Conservation (phyloP, 768 basidiomycete species). For the Boletus tomentosulus region DNA sequence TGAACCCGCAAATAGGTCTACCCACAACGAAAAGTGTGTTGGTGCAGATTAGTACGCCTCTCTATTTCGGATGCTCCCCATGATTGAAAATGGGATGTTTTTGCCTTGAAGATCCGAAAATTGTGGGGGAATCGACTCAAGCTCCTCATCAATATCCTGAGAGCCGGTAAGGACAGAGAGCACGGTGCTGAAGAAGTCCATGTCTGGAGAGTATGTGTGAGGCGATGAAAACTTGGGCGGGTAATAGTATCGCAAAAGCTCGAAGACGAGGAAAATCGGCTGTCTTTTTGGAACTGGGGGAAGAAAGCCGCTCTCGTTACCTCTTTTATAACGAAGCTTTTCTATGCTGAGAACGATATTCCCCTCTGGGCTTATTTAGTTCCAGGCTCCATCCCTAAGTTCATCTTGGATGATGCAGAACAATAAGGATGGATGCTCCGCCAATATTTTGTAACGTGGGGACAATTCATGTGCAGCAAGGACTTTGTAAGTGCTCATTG, state of each 20-base stretch:
- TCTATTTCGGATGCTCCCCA: not conserved
- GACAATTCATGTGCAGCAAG: not conserved
- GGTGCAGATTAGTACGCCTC: not conserved
- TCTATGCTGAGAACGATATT: not conserved
- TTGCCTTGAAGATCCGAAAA: not conserved
- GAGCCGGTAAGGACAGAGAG: conserved; percentile 13
- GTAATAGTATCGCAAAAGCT: not conserved
- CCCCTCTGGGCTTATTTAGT: not conserved
- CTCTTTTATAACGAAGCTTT: conserved; percentile 15
- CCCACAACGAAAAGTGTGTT: conserved; percentile 21
- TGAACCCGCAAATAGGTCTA: not conserved
- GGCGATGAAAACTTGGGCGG: not conserved
- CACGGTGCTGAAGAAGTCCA: conserved; percentile 21
- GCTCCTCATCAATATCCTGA: not conserved
- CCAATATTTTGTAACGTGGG: conserved; percentile 9
- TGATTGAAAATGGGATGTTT: conserved; percentile 6
- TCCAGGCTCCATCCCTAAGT: not conserved
- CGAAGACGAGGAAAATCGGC: not conserved
- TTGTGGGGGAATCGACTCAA: conserved; percentile 12
- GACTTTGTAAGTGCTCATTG: no score
- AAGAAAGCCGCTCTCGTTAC: not conserved
- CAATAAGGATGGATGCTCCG: conserved; percentile 17
- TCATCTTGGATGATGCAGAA: conserved; percentile 5
- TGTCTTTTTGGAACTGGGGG: conserved; percentile 9
- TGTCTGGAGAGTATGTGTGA: conserved; percentile 4